These are phyloP conservation scores for Ophiosphaerella narmari DNA, from an alignment of 2,329 filamentous ascomycete species.

Conservation along the genomic window DNA sequence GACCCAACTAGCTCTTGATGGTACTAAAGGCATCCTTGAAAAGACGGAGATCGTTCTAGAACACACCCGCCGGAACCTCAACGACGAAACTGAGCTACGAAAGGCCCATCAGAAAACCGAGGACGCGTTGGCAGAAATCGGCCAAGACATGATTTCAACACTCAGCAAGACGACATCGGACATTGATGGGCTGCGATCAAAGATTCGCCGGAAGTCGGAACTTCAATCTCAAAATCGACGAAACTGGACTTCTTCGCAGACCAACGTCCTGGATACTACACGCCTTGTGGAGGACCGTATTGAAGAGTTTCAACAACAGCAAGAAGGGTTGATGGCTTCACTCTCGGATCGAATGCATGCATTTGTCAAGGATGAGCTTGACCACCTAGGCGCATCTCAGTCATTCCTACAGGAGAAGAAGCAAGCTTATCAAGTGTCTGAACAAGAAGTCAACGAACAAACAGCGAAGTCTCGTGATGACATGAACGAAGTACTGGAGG, in stretches of 20 bases:
- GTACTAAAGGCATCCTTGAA: constrained; percentile 79
- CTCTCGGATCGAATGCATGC: constrained; percentile 73
- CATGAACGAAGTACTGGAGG: constrained; percentile 89
- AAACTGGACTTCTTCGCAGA: constrained; percentile 77
- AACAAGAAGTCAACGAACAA: constrained; percentile 69
- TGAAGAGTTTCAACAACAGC: constrained; percentile 71
- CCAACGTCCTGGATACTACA: constrained; percentile 76
- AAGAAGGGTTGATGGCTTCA: constrained; percentile 69
- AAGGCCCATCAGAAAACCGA: constrained; percentile 89
- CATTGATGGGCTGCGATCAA: constrained; percentile 80
- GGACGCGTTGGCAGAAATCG: constrained; percentile 72
- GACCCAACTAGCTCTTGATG: constrained; percentile 71
- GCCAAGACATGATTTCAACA: constrained; percentile 76
- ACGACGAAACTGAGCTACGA: constrained; percentile 78
- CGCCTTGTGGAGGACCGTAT: constrained; percentile 76
- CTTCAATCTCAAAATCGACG: constrained; percentile 79
- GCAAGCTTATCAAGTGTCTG: constrained; percentile 68
- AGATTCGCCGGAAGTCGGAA: constrained; percentile 83
- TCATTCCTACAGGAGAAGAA: constrained; percentile 72
- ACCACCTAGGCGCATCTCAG: constrained; percentile 72
- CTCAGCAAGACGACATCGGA: constrained; percentile 78
- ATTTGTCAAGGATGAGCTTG: constrained; percentile 77
- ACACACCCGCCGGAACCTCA: constrained; percentile 74
- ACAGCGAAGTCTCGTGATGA: constrained; percentile 74
- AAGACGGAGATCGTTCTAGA: constrained; percentile 85